A percentile compares a stretch with the other conserved stretches of the same genome.
Conservation (phyloP, 352 stramenopile species). For the Phytophthora ohioensis region DNA sequence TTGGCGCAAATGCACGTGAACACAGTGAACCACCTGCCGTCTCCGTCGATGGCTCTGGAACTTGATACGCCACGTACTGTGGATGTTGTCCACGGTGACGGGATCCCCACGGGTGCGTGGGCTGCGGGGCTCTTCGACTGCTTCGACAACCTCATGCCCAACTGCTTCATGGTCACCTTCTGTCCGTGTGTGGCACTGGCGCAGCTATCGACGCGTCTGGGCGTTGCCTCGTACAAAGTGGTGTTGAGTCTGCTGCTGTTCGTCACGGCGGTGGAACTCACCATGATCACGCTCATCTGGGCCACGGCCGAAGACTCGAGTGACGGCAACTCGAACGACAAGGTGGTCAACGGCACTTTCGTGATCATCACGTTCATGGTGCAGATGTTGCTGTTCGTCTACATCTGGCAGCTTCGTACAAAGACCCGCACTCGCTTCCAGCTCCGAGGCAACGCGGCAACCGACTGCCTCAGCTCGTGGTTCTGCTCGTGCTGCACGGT, state of each 20-base stretch:
- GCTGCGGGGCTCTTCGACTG: slow-evolving; percentile 52
- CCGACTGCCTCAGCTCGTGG: slow-evolving; percentile 49
- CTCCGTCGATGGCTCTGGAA: slow-evolving; percentile 28
- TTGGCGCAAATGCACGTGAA: slow-evolving; percentile 11
- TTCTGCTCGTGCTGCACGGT: slow-evolving; percentile 54
- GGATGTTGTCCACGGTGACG: slow-evolving; percentile 34
- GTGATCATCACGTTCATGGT: slow-evolving; percentile 33
- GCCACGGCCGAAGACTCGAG: slow-evolving; percentile 24
- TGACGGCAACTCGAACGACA: slow-evolving; percentile 22
- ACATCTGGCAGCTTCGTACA: slow-evolving; percentile 54
- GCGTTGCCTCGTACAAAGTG: slow-evolving; percentile 40
- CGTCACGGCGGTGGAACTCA: slow-evolving; percentile 32
- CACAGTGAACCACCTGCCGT: slow-evolving; percentile 37
- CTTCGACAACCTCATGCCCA: slow-evolving; percentile 53
- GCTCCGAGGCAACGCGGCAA: slow-evolving; percentile 43
- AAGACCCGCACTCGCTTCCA: slow-evolving; percentile 54
- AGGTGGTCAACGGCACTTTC: slow-evolving; percentile 30
- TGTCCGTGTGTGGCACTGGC: slow-evolving; percentile 61
- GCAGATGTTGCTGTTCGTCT: slow-evolving; percentile 39
- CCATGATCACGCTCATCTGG: slow-evolving; percentile 36
- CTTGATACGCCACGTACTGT: slow-evolving; percentile 38
- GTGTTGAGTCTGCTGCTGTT: slow-evolving; percentile 40
- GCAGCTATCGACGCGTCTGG: slow-evolving; percentile 55
- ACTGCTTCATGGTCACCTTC: slow-evolving; percentile 58
- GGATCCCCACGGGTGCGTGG: slow-evolving; percentile 46